Conservation (phyloP, 2,329 filamentous ascomycete species). For the Penicillium sp. region DNA sequence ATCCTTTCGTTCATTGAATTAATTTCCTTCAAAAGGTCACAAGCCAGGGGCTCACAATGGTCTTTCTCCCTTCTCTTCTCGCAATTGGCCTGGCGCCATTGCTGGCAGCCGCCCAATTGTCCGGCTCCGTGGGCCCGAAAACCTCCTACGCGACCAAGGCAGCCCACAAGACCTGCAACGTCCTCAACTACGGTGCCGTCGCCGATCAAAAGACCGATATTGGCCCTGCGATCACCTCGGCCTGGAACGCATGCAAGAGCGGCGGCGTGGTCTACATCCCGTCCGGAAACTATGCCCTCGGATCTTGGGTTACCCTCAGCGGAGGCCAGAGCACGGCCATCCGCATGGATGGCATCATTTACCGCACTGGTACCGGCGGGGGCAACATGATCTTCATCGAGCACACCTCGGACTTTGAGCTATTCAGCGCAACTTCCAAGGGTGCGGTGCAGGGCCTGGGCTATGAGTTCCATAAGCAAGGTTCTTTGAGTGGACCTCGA, state of each 20-base stretch:
- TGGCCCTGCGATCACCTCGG: constrained; percentile 50
- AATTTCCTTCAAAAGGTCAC: neutral
- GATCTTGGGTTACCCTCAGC: constrained; percentile 52
- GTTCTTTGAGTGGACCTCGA: constrained; percentile 45
- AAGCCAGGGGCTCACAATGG: constrained; percentile 7
- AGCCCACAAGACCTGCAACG: constrained; percentile 54
- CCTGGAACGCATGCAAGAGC: constrained; percentile 53
- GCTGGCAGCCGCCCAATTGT: constrained; percentile 40
- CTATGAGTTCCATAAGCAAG: constrained; percentile 50
- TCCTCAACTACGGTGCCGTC: constrained; percentile 54
- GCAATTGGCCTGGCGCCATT: constrained; percentile 29
- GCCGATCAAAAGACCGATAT: constrained; percentile 57
- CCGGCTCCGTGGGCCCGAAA: constrained; percentile 48
- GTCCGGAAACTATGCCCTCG: constrained; percentile 52
- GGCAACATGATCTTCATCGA: constrained; percentile 59
- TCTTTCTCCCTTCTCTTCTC: constrained; percentile 10
- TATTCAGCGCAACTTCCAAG: constrained; percentile 55
- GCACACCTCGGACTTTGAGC: constrained; percentile 54
- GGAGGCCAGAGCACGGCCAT: constrained; percentile 53
- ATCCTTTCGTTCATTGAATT: neutral
- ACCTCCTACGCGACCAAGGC: constrained; percentile 48
- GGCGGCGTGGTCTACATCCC: constrained; percentile 56
- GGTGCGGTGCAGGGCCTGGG: constrained; percentile 57
- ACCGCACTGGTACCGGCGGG: constrained; percentile 51
- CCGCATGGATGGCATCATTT: constrained; percentile 57